A percentile compares a stretch with the other conserved stretches of the same genome.
phyloP scores from a whole-genome alignment of 2,329 filamentous ascomycete genomes.

The Aspergillus luchuensis region DNA sequence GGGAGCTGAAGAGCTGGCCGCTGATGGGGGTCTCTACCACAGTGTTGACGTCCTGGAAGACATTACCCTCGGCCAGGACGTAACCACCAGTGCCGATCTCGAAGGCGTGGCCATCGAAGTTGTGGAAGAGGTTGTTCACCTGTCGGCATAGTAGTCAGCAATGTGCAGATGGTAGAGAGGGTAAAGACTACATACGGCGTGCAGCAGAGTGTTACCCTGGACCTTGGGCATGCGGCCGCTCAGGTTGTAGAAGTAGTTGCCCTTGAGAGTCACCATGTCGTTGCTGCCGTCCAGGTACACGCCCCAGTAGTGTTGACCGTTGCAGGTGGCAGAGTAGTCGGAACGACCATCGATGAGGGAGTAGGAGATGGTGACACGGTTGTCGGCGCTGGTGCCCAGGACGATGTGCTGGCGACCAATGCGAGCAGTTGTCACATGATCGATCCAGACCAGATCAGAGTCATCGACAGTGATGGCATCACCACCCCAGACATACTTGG shows the following conservation, averaged over 20 bases:
- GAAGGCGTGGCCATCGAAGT: conserved; percentile 60
- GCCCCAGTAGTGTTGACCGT: conserved; percentile 63
- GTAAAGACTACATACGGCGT: conserved; percentile 42
- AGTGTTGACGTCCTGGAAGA: conserved; percentile 58
- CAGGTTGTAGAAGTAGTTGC: conserved; percentile 63
- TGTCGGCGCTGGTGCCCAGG: conserved; percentile 55
- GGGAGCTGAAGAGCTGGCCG: conserved; percentile 46
- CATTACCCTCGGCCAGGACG: conserved; percentile 60
- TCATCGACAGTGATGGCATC: conserved; percentile 58
- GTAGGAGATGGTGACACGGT: conserved; percentile 63
- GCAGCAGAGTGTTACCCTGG: conserved; percentile 57
- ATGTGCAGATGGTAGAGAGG: not conserved
- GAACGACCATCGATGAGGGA: conserved; percentile 59
- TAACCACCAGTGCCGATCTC: conserved; percentile 50
- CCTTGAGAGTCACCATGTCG: conserved; percentile 61
- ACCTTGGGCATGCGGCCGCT: conserved; percentile 62
- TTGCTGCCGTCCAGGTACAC: conserved; percentile 59
- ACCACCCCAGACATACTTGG: conserved; percentile 62
- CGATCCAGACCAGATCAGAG: conserved; percentile 50
- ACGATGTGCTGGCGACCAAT: conserved; percentile 64
- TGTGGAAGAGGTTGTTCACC: conserved; percentile 62
- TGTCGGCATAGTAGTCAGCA: not conserved
- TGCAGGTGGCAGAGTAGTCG: conserved; percentile 59
- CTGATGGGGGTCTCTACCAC: conserved; percentile 42
- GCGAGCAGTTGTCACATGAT: conserved; percentile 50